phyloP scores from a whole-genome alignment of 805 yeast genomes.

The Pichia exigua region DNA sequence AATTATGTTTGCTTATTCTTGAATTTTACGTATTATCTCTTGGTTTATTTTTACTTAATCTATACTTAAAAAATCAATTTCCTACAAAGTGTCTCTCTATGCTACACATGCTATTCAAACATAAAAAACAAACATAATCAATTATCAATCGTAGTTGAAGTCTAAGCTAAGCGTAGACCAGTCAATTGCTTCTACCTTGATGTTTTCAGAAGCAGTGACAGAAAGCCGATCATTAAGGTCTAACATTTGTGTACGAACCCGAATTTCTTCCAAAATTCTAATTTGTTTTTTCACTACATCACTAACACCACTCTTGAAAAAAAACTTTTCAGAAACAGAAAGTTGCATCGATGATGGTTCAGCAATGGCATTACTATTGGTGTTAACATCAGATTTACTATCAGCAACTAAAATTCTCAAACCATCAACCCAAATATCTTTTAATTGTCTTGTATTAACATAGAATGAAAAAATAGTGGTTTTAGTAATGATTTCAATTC shows the following conservation, averaged over 20 bases:
- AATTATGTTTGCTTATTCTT: neutral
- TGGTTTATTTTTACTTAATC: neutral
- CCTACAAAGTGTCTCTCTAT: neutral
- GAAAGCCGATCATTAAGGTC: conserved; percentile 27
- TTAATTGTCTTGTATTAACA: conserved; percentile 61
- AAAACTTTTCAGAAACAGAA: conserved; percentile 8
- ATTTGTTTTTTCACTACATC: conserved; percentile 34
- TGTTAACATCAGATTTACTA: conserved; percentile 27
- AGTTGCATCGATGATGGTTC: conserved; percentile 1
- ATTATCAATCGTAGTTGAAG: conserved; percentile 4
- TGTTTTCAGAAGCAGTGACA: neutral
- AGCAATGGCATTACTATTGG: neutral
- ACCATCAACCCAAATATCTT: conserved; percentile 76
- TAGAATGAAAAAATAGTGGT: conserved; percentile 44
- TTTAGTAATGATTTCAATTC: conserved; percentile 18
- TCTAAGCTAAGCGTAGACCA: neutral
- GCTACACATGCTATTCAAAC: neutral
- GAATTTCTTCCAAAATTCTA: conserved; percentile 35
- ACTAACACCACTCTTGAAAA: conserved; percentile 2
- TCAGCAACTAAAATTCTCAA: conserved; percentile 42
- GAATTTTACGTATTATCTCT: neutral
- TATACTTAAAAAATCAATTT: too few relatives aligned
- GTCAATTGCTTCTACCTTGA: conserved; percentile 9
- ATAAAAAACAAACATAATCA: too few relatives aligned
- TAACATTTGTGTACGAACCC: conserved; percentile 43